Evolutionary conservation across 176 grass and related monocot genomes (phyloP).

Genomic region (Hordeum vulgare): MorexV3_pseudomolecules_assembly NC_058519.1:294647525-294648024

Average conservation of each 20-base stretch:
- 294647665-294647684: too few relatives aligned
- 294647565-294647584: too few relatives aligned
- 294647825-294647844: too few relatives aligned
- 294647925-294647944: neutral
- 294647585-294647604: neutral
- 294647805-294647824: too few relatives aligned
- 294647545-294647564: conserved; percentile 6
- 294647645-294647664: neutral
- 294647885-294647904: neutral
- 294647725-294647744: neutral
- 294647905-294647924: neutral
- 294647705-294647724: neutral
- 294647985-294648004: too few relatives aligned
- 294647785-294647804: too few relatives aligned
- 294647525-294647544: neutral
- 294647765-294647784: too few relatives aligned
- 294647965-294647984: neutral
- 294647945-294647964: neutral
- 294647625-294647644: neutral
- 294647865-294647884: neutral
- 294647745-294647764: too few relatives aligned
- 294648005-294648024: too few relatives aligned
- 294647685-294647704: neutral
- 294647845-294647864: too few relatives aligned
- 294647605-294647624: neutral